Evolutionary conservation across 371 early-diverging fungal genomes (phyloP).

Genomic region (Phascolomyces articulosus): DNA sequence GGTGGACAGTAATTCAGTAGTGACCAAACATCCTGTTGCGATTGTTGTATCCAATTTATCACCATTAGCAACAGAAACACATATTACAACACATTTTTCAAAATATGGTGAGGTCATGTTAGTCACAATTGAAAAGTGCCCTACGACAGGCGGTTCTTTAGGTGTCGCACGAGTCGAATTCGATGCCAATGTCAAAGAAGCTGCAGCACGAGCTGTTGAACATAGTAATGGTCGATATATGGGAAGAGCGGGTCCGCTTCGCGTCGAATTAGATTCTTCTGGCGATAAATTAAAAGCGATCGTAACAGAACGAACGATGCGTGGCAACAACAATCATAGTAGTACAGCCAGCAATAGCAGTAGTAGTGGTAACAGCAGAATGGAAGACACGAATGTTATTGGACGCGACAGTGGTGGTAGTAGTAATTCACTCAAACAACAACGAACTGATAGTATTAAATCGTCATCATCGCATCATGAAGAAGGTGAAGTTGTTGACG

Average conservation of each 20-base stretch:
- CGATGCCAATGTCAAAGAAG: constrained; percentile 21
- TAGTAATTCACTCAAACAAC: neutral
- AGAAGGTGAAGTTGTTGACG: constrained; percentile 33
- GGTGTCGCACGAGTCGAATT: constrained; percentile 56
- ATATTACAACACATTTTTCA: constrained; percentile 53
- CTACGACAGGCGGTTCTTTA: constrained; percentile 56
- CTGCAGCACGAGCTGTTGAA: constrained; percentile 55
- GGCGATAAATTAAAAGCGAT: constrained; percentile 35
- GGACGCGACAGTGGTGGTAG: neutral
- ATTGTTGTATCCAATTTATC: constrained; percentile 45
- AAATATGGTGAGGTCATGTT: constrained; percentile 56
- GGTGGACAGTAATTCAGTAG: constrained; percentile 38
- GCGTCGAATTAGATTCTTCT: constrained; percentile 65
- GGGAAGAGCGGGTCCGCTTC: constrained; percentile 53
- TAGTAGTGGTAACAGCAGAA: neutral
- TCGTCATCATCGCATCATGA: constrained; percentile 28
- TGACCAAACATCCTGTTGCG: constrained; percentile 34
- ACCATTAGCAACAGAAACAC: constrained; percentile 45
- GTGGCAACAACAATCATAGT: neutral
- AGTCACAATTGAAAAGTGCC: constrained; percentile 55
- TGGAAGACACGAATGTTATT: neutral
- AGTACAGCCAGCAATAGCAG: neutral
- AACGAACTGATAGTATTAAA: constrained; percentile 7
- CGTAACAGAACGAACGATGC: constrained; percentile 3
- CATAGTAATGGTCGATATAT: constrained; percentile 62